Evolutionary conservation across 116 monocot genomes (phyloP).

Genomic region (Posidonia oceanica): DNA sequence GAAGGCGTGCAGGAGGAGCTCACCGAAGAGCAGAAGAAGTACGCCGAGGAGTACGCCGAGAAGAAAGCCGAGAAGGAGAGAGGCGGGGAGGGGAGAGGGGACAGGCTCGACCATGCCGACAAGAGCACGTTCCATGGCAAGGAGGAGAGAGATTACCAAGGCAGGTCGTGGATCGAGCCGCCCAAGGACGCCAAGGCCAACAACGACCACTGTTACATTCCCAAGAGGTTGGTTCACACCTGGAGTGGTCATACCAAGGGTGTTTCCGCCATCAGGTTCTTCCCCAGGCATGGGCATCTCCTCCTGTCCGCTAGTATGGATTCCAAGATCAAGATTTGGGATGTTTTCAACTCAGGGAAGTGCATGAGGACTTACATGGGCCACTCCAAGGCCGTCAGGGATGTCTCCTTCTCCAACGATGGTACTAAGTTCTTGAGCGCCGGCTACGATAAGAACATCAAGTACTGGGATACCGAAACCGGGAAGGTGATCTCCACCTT

Average conservation of each 20-base stretch:
- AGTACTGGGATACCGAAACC: conserved; percentile 97
- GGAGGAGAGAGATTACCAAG: conserved; percentile 92
- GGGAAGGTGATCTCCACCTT: conserved; percentile 94
- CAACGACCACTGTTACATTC: conserved; percentile 91
- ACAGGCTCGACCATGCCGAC: conserved; percentile 27
- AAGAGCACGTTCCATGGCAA: conserved; percentile 99
- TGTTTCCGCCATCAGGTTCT: conserved; percentile 83
- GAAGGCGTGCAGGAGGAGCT: conserved; percentile 52
- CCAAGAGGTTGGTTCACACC: conserved; percentile 76
- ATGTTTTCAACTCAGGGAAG: conserved; percentile 78
- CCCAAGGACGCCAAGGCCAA: conserved; percentile 87
- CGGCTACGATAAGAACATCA: conserved; percentile 92
- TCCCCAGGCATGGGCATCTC: conserved; percentile 81
- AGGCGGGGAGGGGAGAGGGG: conserved; percentile 22
- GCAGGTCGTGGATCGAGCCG: conserved; percentile 76
- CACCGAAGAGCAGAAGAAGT: conserved; percentile 97
- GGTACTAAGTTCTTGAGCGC: conserved; percentile 86
- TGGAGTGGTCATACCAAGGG: conserved; percentile 96
- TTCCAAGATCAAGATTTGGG: conserved; percentile 96
- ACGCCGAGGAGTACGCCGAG: conserved; percentile 78
- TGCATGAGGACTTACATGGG: conserved; percentile 99
- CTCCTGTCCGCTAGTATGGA: conserved; percentile 92
- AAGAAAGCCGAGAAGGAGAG: conserved; percentile 87
- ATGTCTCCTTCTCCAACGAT: conserved; percentile 90
- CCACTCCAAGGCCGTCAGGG: conserved; percentile 87